Base-by-base conservation (phyloP, 1,284 basidiomycete genomes). In the Pseudozyma tsukubaensis region DNA sequence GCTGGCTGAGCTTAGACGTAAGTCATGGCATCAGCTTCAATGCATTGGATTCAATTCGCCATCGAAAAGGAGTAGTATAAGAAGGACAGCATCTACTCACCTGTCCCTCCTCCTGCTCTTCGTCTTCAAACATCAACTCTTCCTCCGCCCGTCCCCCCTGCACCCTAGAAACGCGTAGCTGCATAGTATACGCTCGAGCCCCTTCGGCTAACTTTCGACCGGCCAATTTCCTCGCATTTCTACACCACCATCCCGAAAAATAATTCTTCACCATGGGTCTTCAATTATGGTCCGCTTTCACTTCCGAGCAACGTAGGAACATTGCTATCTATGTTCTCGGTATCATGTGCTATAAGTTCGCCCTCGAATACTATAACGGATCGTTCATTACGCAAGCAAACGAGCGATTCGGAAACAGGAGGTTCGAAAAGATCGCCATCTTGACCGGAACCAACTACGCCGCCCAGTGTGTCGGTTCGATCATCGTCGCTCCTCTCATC, bases 401-500 rank as follows among this genome's bases (percentile, higher is more conserved):
- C 65, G 79, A 83, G 62, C 72, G 78, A 5, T 80, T 80, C 56
- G 73, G 73, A 19, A 64, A 68, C 48, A 54, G 59, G 19, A 62
- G 76, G 12, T 81, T 78, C 71, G 73, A 75, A 14, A 81, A 81
- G 69, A 77, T 83, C 44, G 82, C 76, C 54, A 73, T 78, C 37
- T 64, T 82, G 24, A 80, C 79, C 49, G 82, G 80, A 45, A 61
- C 81, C 52, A 84, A 84, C 67, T 79, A 81, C 48, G 81, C 82
- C 19, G 81, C 81, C 34, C 82, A 83, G 54, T 81, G 78, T 42
- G 56, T 83, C 19, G 81, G 82, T 45, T 76, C 80, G 18, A 83
- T 84, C 55, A 67, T 81, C 14, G 74, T 83, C 37, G 78, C 83
- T 24, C 83, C 83, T n/a, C 75, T 85, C 39, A 79, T 86, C 76